Base-by-base conservation (phyloP, 345 rosid species). In the Psidium guajava region DNA sequence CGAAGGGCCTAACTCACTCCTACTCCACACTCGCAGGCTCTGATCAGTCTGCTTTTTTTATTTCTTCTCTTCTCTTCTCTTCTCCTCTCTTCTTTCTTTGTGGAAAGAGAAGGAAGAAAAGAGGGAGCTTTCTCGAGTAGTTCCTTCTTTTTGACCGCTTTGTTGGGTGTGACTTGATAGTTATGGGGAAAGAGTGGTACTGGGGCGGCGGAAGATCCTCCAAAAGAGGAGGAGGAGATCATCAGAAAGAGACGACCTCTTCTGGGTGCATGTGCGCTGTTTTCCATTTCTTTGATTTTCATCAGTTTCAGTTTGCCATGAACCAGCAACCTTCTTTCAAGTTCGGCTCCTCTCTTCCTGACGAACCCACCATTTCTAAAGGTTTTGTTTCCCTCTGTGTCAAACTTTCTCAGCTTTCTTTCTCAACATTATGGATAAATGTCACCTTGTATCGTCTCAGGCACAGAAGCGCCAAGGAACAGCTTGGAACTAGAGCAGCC, bases 241-340 rank as follows among this genome's bases (percentile, higher is more conserved):
- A 25, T 86, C 73, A 27, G 89, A 82, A 59, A 87, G 53, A 83
- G 77, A 83, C 54, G 77, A 84, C 75, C 83, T 55, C 86, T 14
- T 55, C 83, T 54, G 96, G 99, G 61, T 97, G 98, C 94, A 94
- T 96, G 90, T 91, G 91, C 87, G 89, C 96, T 83, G 91, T 96
- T n/a, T 92, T 93, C 84, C 96, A 96, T 82, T 83, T 95, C 52
- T 95, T 96, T 87, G 96, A 94, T 89, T 95, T 94, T 54, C 96
- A 94, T 85, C 93, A 89, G 82, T 87, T 91, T 44, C 93, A 91
- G 55, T 87, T 90, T 84, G 88, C 92, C 85, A 88, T 91, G 59
- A 82, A 87, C 88, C 94, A 89, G 59, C 92, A 89, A 7, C 84
- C 93, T 83, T 87, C 96, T 87, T 90, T 92, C 73, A 90, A 93